Percentiles rank a stretch among this genome's conserved stretches.
Evolutionary conservation across 2,329 filamentous ascomycete genomes (phyloP).

Genomic region (Cladophialophora carrionii): DNA sequence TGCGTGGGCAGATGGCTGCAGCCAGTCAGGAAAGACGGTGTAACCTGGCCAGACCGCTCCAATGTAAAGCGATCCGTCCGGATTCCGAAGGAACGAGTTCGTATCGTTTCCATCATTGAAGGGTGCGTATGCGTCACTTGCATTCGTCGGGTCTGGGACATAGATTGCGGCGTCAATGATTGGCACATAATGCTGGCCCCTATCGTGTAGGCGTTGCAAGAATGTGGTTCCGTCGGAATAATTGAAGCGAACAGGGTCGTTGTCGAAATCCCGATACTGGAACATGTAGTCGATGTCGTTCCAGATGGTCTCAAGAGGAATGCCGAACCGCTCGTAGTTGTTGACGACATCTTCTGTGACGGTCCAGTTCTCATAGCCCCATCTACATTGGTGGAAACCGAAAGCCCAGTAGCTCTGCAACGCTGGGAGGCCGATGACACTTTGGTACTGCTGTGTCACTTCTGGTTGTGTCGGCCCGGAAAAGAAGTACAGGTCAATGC

Average conservation of each 20-base stretch:
- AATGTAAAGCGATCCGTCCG: constrained; percentile 59
- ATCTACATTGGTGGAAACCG: constrained; percentile 81
- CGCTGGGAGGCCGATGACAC: constrained; percentile 69
- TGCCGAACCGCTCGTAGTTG: constrained; percentile 58
- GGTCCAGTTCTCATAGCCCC: constrained; percentile 76
- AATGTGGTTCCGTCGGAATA: constrained; percentile 57
- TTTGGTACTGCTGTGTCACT: constrained; percentile 73
- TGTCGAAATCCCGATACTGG: constrained; percentile 62
- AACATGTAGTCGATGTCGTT: constrained; percentile 59
- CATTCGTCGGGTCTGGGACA: constrained; percentile 70
- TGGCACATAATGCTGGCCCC: constrained; percentile 62
- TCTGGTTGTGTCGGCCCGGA: constrained; percentile 70
- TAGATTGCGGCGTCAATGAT: constrained; percentile 70
- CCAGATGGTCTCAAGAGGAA: constrained; percentile 60
- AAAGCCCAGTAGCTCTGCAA: constrained; percentile 83
- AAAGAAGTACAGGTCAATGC: constrained; percentile 78
- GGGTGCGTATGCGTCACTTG: constrained; percentile 62
- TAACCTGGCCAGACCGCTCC: constrained; percentile 62
- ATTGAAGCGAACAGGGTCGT: constrained; percentile 58
- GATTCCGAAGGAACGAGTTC: constrained; percentile 57
- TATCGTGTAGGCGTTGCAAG: constrained; percentile 56
- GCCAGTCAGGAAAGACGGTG: constrained; percentile 63
- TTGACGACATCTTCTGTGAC: constrained; percentile 60
- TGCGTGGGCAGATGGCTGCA: constrained; percentile 61
- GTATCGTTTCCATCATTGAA: constrained; percentile 57